Evolutionary conservation across 805 yeast species (phyloP).

Genomic region (Saccharomycopsis oosterbeekiorum): DNA sequence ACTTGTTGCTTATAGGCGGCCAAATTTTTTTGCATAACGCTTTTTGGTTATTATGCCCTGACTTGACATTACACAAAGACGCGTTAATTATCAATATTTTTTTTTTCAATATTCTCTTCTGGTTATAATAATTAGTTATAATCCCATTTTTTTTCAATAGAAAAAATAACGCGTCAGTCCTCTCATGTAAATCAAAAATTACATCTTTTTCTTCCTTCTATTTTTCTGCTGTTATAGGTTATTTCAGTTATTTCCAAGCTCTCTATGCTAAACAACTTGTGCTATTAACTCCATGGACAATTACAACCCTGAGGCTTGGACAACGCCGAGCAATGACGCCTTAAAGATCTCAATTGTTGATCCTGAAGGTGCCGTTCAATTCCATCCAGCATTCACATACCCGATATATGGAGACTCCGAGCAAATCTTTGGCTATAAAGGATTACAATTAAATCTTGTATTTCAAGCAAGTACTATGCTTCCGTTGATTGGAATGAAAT

Average conservation of each 20-base stretch:
- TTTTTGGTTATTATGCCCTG: too few relatives aligned
- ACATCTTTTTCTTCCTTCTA: background rate
- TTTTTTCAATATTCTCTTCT: background rate
- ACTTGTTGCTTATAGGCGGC: too few relatives aligned
- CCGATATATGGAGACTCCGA: conserved; percentile 92
- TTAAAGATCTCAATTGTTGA: conserved; percentile 52
- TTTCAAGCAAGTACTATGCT: conserved; percentile 67
- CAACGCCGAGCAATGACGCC: conserved; percentile 60
- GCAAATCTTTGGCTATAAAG: conserved; percentile 74
- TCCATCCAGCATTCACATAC: conserved; percentile 77
- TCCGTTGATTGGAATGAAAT: conserved; percentile 61
- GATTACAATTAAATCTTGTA: conserved; percentile 52
- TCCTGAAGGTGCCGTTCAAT: conserved; percentile 47
- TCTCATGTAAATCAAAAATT: background rate
- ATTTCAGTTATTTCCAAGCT: background rate
- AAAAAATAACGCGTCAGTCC: background rate
- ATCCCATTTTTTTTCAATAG: background rate
- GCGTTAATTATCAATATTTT: background rate
- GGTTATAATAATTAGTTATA: background rate
- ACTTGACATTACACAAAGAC: background rate
- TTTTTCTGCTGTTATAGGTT: background rate
- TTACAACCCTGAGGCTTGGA: conserved; percentile 60
- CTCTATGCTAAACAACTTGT: too few relatives aligned
- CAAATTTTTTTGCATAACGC: too few relatives aligned
- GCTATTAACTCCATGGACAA: background rate